Base-by-base conservation (phyloP, 2,329 filamentous ascomycete genomes). In the Pseudogymnoascus sp. region DNA sequence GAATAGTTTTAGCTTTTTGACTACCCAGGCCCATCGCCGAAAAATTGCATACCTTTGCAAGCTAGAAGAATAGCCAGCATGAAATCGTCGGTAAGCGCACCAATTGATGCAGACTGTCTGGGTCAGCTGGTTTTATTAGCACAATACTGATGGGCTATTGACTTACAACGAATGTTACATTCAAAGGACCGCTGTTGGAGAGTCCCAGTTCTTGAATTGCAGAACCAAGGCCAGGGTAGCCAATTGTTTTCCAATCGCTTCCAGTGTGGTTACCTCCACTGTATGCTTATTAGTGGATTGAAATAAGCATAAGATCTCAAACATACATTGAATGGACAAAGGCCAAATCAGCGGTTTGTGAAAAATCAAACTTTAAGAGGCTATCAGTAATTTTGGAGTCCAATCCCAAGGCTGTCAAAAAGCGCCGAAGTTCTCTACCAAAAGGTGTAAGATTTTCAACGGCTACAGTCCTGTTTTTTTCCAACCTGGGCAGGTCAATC, bases 261-360 rank as follows among this genome's bases (percentile, higher is more conserved):
- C 77, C 80, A 6, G 68, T 70, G 69, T 88, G 85, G 1, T 81
- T 78, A 24, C 84, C 84, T 53, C 82, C 83, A 65, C 84, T 86
- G 21, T 42, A 37, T 35, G 53, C 61, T 64, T 44, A 38, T 60
- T 11, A 61, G 56, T 24, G 62, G 11, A 44, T 33, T 8, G 62
- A 47, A n/a, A 61, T 16, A 19, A 21, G 21, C 37, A 42, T 65
- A 3, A 6, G 10, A 7, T 19, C n/a, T 11, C 63, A 11, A n/a
- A 72, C 86, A 75, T 76, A 91, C 88, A 96, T 90, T 6, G 89
- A 88, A 73, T 96, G 91, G 6, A 97, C 84, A 73, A 99, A 96
- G 1, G 85, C 89, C 67, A 96, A 81, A 33, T 83, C 77, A 10
- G 76, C 74, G 0, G 93, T 96, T 65, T 83, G 80, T 2, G 83